These are phyloP conservation scores for Pseudogymnoascus sp. DNA, from an alignment of 2,329 filamentous ascomycete genomes.

Conservation along the genomic window DNA sequence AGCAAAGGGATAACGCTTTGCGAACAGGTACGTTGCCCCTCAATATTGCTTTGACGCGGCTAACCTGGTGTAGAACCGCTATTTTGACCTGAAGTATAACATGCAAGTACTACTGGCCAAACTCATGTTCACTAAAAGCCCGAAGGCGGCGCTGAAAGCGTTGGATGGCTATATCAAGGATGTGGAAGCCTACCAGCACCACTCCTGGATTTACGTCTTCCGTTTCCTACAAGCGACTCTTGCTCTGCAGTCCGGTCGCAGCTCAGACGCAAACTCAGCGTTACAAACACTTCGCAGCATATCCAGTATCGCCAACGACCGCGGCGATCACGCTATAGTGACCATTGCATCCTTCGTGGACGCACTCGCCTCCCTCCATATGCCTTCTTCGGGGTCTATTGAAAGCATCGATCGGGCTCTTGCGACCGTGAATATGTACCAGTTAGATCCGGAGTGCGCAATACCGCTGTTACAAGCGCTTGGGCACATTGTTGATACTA, in stretches of 20 bases:
- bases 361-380: slow-evolving; percentile 58
- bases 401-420: slow-evolving; percentile 64
- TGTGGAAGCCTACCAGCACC: slow-evolving; percentile 58
- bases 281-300: slow-evolving; percentile 63
- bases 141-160: slow-evolving; percentile 63
- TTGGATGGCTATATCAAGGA: slow-evolving; percentile 62
- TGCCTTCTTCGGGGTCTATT: slow-evolving; percentile 54
- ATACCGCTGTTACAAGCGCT: slow-evolving; percentile 60
- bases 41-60: background rate
- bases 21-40: slow-evolving; percentile 43
- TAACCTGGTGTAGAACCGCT: slow-evolving; percentile 37
- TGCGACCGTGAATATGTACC: slow-evolving; percentile 63
- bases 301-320: slow-evolving; percentile 46
- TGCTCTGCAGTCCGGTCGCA: slow-evolving; percentile 51
- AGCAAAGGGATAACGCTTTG: slow-evolving; percentile 63
- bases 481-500: slow-evolving; percentile 59
- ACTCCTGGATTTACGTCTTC: slow-evolving; percentile 69
- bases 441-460: slow-evolving; percentile 53
- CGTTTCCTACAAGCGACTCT: slow-evolving; percentile 65
- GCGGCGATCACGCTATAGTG: slow-evolving; percentile 54
- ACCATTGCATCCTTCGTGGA: slow-evolving; percentile 60
- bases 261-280: slow-evolving; percentile 52
- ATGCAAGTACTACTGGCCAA: slow-evolving; percentile 68
- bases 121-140: slow-evolving; percentile 60
- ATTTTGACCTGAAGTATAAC: slow-evolving; percentile 63